Conservation (phyloP, 2,329 filamentous ascomycete species). For the Stylonectria norvegica region DNA sequence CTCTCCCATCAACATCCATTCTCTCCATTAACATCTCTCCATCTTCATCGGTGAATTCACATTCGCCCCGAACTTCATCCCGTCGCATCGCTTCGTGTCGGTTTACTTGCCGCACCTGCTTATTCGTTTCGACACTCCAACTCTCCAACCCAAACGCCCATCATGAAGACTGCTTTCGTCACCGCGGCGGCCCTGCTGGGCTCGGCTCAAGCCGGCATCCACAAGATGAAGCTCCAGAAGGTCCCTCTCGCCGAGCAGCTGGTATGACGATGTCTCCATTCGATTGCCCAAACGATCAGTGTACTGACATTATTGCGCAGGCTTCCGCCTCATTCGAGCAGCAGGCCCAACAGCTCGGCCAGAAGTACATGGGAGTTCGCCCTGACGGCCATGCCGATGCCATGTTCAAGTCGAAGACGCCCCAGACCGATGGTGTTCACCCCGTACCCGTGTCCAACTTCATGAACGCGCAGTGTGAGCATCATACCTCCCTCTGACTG, state of each 20-base stretch:
- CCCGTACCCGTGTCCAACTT: slow-evolving; percentile 93
- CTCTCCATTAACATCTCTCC: slow-evolving; percentile 9
- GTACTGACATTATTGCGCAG: slow-evolving; percentile 41
- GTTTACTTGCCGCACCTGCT: slow-evolving; percentile 3
- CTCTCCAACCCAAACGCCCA: slow-evolving; percentile 36
- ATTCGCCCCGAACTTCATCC: slow-evolving; percentile 12
- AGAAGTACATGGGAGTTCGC: slow-evolving; percentile 89
- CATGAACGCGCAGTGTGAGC: slow-evolving; percentile 95
- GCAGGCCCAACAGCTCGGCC: slow-evolving; percentile 77
- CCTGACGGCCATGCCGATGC: slow-evolving; percentile 67
- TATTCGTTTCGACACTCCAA: background rate
- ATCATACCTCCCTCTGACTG: background rate
- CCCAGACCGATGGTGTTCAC: slow-evolving; percentile 66
- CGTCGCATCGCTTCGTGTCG: slow-evolving; percentile 1
- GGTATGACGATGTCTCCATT: slow-evolving; percentile 55
- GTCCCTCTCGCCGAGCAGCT: slow-evolving; percentile 88
- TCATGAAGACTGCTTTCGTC: slow-evolving; percentile 83
- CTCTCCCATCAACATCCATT: slow-evolving; percentile 14
- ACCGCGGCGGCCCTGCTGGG: slow-evolving; percentile 78
- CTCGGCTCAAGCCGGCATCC: slow-evolving; percentile 78
- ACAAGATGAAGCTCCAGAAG: slow-evolving; percentile 99
- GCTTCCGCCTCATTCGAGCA: slow-evolving; percentile 73
- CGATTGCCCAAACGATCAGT: slow-evolving; percentile 1
- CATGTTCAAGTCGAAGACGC: slow-evolving; percentile 73
- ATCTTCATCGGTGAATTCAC: no score